Conservation (phyloP, 2,329 filamentous ascomycete species). For the Penicillium thymicola region DNA sequence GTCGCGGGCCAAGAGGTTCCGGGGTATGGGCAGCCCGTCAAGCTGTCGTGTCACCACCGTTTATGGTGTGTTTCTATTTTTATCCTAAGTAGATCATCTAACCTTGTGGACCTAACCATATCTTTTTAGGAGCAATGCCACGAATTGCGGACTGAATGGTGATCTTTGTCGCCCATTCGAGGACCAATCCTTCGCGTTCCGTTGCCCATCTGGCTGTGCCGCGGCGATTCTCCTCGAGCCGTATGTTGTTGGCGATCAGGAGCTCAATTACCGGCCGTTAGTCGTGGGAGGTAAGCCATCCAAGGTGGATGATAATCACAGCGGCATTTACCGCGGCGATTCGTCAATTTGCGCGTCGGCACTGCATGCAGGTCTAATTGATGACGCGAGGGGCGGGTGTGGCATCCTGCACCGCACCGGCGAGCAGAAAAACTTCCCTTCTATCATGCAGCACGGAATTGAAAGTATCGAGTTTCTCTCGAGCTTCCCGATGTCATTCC, state of each 20-base stretch:
- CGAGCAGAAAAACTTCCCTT: conserved; percentile 48
- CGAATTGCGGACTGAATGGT: conserved; percentile 55
- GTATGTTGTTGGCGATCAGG: conserved; percentile 55
- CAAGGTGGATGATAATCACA: conserved; percentile 36
- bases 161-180: conserved; percentile 57
- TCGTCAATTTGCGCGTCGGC: conserved; percentile 61
- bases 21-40: conserved; percentile 35
- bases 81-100: neutral
- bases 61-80: conserved; percentile 42
- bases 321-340: conserved; percentile 56
- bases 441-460: conserved; percentile 49
- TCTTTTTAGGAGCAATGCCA: conserved; percentile 32
- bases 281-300: conserved; percentile 54
- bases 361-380: conserved; percentile 58
- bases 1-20: conserved; percentile 28
- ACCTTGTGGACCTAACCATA: conserved; percentile 1
- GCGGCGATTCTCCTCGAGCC: conserved; percentile 52
- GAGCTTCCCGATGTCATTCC: conserved; percentile 57
- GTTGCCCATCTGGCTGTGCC: conserved; percentile 58
- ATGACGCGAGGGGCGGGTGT: conserved; percentile 54
- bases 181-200: conserved; percentile 53
- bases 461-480: conserved; percentile 53
- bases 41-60: conserved; percentile 33
- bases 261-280: conserved; percentile 53
- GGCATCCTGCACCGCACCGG: conserved; percentile 54